Evolutionary conservation across 176 grass and related monocot genomes (phyloP), one percentile per base, ranked within the genome.

Genomic region (Pontederia paniculata): DNA sequence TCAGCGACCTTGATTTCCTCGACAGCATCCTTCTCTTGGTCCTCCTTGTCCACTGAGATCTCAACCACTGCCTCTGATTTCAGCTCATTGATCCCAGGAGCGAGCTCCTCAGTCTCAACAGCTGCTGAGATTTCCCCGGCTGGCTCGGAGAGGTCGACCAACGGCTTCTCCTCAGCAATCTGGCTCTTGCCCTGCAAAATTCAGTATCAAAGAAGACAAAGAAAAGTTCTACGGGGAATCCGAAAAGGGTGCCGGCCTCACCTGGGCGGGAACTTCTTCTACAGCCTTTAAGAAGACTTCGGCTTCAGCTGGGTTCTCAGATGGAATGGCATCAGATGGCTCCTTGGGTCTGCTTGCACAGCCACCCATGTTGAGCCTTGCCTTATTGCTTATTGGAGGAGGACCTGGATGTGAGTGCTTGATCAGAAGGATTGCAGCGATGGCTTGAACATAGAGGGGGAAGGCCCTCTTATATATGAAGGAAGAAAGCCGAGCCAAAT

Each of bases 91-190:
- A 83, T 46, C 48, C 0, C 59, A 0, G 73, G 16, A 12, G 49
- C 58, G 69, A 73, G 23, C 61, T 85, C 77, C 49, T 70, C 52
- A 2, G 8, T 50, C 3, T 17, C 60, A 62, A 31, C 63, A 18
- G 44, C 60, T 10, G 47, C 53, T 12, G 66, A 50, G 55, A 50
- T 73, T 73, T 77, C 60, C 52, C 59, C 77, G 15, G 41, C 60
- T 52, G 53, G 50, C 42, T 73, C 66, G 18, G 76, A 73, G 76
- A 73, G 23, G 54, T 79, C 76, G 0, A 60, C 68, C 69, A 79
- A 72, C 2, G 69, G 69, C 42, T 37, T 37, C 28, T 54, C 69
- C 76, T 73, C 53, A 17, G 17, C 61, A 44, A 42, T 57, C 21
- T 60, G 68, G 45, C 43, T 67, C 23, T 73, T 66, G 54, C 16